A percentile compares a stretch with the other conserved stretches of the same genome.
Conservation (phyloP, 306 rosid species). For the Pyrus pyrifolia region DNA sequence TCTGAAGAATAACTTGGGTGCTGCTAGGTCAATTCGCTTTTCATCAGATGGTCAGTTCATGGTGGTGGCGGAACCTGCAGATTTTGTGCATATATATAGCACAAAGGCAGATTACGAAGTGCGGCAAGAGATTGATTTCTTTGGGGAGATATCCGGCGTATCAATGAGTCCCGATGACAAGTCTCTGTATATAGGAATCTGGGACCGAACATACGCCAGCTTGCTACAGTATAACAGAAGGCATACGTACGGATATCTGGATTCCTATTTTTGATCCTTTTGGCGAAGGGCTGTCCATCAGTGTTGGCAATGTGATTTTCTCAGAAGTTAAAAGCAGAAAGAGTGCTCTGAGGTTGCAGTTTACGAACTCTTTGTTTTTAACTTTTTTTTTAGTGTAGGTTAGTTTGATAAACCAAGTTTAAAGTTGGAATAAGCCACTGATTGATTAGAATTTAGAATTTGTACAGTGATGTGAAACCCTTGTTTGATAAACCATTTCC, state of each 20-base stretch:
- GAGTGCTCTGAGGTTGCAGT: slow-evolving; percentile 5
- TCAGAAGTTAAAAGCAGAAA: neutral
- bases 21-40: slow-evolving; percentile 67
- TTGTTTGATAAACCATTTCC: neutral
- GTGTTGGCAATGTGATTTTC: slow-evolving; percentile 2
- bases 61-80: slow-evolving; percentile 80
- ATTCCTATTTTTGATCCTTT: slow-evolving; percentile 49
- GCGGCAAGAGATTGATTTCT: slow-evolving; percentile 77
- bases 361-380: neutral
- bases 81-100: slow-evolving; percentile 73
- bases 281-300: slow-evolving; percentile 4
- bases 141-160: slow-evolving; percentile 81
- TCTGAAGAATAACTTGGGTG: slow-evolving; percentile 72
- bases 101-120: slow-evolving; percentile 45
- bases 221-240: slow-evolving; percentile 72
- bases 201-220: slow-evolving; percentile 80
- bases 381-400: slow-evolving; percentile 4
- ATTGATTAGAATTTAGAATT: slow-evolving; percentile 6
- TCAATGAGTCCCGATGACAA: slow-evolving; percentile 71
- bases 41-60: slow-evolving; percentile 69
- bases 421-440: slow-evolving; percentile 22
- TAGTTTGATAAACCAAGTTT: slow-evolving; percentile 15
- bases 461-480: slow-evolving; percentile 21
- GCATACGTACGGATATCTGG: slow-evolving; percentile 63
- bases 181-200: slow-evolving; percentile 69